phyloP scores from a whole-genome alignment of 2,329 filamentous ascomycete genomes.

The Aspergillus puulaauensis region DNA sequence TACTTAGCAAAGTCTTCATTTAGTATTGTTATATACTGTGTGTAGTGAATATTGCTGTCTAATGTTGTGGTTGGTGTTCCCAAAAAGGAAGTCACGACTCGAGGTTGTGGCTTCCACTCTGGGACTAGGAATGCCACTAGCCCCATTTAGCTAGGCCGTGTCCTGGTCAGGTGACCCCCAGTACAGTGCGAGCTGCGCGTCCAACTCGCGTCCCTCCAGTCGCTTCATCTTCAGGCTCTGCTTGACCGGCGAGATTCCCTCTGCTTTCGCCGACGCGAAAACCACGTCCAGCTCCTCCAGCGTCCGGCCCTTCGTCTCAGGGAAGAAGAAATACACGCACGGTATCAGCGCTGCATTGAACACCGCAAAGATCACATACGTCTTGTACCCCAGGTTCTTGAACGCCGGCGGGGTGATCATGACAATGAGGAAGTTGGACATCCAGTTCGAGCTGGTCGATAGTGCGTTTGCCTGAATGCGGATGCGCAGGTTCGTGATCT shows the following conservation, averaged over 20 bases:
- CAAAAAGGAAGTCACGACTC: too few species aligned
- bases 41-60: too few species aligned
- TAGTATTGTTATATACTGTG: too few species aligned
- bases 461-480: conserved; percentile 51
- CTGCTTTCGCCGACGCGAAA: neutral
- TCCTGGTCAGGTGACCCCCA: too few species aligned
- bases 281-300: conserved; percentile 64
- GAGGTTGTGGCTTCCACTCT: too few species aligned
- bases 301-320: conserved; percentile 57
- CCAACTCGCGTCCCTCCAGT: too few species aligned
- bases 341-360: conserved; percentile 56
- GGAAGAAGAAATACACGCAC: conserved; percentile 60
- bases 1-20: too few species aligned
- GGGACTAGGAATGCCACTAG: too few species aligned
- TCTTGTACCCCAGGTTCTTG: conserved; percentile 52
- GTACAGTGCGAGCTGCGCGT: too few species aligned
- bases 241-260: neutral
- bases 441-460: conserved; percentile 49
- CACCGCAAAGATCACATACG: conserved; percentile 56
- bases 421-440: conserved; percentile 57
- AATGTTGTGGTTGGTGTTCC: too few species aligned
- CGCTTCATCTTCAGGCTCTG: too few species aligned
- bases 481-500: conserved; percentile 47
- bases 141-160: too few species aligned
- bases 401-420: conserved; percentile 65